Percentiles rank a stretch among this genome's conserved stretches.
These are phyloP conservation scores for Xylaria multiplex DNA, from an alignment of 2,329 filamentous ascomycete species.

Conservation along the genomic window DNA sequence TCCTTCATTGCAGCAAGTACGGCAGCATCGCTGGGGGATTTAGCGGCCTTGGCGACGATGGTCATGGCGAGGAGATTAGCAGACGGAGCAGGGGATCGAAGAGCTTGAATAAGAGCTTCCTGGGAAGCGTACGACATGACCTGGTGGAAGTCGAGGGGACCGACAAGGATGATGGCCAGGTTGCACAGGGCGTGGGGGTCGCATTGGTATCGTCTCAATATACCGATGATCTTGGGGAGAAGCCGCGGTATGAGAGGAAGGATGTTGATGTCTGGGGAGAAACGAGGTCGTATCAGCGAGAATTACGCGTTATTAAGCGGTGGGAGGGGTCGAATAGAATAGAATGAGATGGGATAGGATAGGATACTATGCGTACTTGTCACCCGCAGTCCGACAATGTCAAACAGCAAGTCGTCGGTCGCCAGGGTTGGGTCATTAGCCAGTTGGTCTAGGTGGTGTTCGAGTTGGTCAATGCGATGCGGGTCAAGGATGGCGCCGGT, in stretches of 20 bases:
- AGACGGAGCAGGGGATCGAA: conserved; percentile 64
- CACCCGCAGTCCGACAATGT: conserved; percentile 68
- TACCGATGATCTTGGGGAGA: conserved; percentile 63
- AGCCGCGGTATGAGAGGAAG: conserved; percentile 62
- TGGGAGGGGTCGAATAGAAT: neutral
- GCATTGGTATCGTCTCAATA: conserved; percentile 61
- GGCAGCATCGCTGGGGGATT: conserved; percentile 59
- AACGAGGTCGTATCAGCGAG: conserved; percentile 20
- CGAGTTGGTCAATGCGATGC: conserved; percentile 65
- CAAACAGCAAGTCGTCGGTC: conserved; percentile 63
- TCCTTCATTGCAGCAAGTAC: conserved; percentile 61
- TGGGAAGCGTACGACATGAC: conserved; percentile 63
- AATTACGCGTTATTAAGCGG: no score
- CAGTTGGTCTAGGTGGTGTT: conserved; percentile 64
- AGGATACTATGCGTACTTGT: conserved; percentile 51
- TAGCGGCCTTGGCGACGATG: conserved; percentile 65
- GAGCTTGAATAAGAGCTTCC: conserved; percentile 61
- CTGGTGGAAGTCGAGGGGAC: conserved; percentile 62
- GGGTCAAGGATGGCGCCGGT: conserved; percentile 48
- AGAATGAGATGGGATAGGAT: neutral
- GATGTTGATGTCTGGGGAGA: conserved; percentile 60
- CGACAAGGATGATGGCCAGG: conserved; percentile 65
- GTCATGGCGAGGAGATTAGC: conserved; percentile 68
- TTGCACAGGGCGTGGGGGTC: conserved; percentile 63
- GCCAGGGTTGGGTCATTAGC: conserved; percentile 54